Percentiles rank a stretch among this genome's conserved stretches.
These are phyloP conservation scores for Colletotrichum ledebouriae DNA, from an alignment of 2,329 filamentous ascomycete genomes.

Conservation along the genomic window DNA sequence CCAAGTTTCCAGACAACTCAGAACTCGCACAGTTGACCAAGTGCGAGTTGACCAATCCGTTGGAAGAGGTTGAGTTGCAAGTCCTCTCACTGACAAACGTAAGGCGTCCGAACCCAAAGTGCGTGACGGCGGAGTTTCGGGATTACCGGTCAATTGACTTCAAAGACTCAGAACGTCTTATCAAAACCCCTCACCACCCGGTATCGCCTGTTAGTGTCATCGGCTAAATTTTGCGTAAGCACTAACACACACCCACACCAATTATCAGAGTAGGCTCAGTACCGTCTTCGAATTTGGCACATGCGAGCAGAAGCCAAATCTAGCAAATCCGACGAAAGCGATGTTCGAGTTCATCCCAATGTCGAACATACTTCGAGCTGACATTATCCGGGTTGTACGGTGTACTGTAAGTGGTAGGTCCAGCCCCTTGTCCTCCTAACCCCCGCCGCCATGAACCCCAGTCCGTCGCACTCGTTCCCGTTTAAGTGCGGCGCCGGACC, in stretches of 20 bases:
- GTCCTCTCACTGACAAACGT: background rate
- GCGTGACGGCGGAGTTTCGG: slow-evolving; percentile 31
- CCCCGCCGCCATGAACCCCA: slow-evolving; percentile 19
- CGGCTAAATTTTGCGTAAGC: background rate
- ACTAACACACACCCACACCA: slow-evolving; percentile 7
- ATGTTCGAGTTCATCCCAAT: slow-evolving; percentile 9
- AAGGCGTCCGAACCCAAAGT: slow-evolving; percentile 1
- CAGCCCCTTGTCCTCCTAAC: background rate
- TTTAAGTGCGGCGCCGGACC: slow-evolving; percentile 7
- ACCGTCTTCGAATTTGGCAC: background rate
- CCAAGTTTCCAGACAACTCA: background rate
- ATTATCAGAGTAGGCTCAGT: background rate
- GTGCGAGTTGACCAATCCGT: background rate
- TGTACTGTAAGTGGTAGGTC: background rate
- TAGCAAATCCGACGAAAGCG: background rate
- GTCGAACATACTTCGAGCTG: background rate
- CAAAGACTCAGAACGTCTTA: slow-evolving; percentile 1
- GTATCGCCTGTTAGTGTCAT: slow-evolving; percentile 11
- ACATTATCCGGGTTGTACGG: background rate
- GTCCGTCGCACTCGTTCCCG: slow-evolving; percentile 7
- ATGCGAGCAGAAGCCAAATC: background rate
- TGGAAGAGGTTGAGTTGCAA: background rate
- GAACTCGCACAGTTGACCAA: background rate
- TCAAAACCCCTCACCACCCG: slow-evolving; percentile 24
- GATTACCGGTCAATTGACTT: slow-evolving; percentile 19